These are phyloP conservation scores for Mycena alexandri DNA, from an alignment of 768 basidiomycete species.

Conservation along the genomic window DNA sequence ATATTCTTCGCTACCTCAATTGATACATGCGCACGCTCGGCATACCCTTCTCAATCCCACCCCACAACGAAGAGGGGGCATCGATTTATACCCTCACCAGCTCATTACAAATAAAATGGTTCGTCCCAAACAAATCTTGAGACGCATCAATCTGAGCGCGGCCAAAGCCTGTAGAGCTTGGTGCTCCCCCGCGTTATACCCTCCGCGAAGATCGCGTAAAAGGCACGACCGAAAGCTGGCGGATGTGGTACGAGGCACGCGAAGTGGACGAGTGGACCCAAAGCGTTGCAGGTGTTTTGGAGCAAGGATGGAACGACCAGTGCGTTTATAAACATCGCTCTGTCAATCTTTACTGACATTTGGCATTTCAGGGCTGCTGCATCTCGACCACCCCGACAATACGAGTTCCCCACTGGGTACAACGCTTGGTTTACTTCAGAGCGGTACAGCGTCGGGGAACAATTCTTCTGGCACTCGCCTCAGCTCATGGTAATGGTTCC, in stretches of 20 bases:
- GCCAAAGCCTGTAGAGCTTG: constrained; percentile 77
- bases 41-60: constrained; percentile 70
- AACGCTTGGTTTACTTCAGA: constrained; percentile 86
- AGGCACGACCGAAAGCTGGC: constrained; percentile 87
- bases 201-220: constrained; percentile 81
- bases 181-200: constrained; percentile 71
- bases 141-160: constrained; percentile 26
- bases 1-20: constrained; percentile 79
- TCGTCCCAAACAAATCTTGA: constrained; percentile 32
- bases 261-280: constrained; percentile 97
- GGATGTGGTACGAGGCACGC: constrained; percentile 78
- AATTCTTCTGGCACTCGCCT: constrained; percentile 84
- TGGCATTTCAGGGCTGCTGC: constrained; percentile 65
- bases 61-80: constrained; percentile 57
- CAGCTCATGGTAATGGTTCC: constrained; percentile 60
- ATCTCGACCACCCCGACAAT: constrained; percentile 71
- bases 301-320: constrained; percentile 93
- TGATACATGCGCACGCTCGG: constrained; percentile 85
- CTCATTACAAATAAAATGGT: constrained; percentile 88
- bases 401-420: constrained; percentile 97
- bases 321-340: constrained; percentile 49
- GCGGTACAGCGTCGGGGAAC: constrained; percentile 87
- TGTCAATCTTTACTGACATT: constrained; percentile 1
- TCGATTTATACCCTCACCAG: constrained; percentile 88
- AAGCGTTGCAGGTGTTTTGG: constrained; percentile 86